Percentiles rank a stretch among this genome's conserved stretches.
phyloP scores from a whole-genome alignment of 2,329 filamentous ascomycete genomes.

The Neonectria magnoliae region DNA sequence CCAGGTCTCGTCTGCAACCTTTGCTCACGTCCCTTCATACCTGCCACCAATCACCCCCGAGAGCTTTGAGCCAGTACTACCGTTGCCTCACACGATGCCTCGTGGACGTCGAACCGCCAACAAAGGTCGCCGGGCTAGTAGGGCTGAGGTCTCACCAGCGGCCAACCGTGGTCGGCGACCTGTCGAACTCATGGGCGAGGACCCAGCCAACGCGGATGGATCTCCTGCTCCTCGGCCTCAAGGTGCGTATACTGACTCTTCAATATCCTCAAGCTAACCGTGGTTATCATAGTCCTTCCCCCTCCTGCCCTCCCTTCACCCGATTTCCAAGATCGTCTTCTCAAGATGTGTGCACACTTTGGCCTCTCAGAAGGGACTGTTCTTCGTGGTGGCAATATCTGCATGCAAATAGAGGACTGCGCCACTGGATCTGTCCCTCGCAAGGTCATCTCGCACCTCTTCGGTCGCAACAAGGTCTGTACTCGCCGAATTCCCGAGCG shows the following conservation, averaged over 20 bases:
- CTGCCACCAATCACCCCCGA: slow-evolving; percentile 31
- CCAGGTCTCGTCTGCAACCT: slow-evolving; percentile 31
- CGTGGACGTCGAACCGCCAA: slow-evolving; percentile 24
- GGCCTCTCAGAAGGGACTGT: slow-evolving; percentile 26
- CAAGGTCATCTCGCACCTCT: slow-evolving; percentile 84
- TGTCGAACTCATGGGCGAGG: slow-evolving; percentile 17
- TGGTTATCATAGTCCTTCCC: not conserved
- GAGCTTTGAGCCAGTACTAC: slow-evolving; percentile 29
- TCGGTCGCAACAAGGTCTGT: slow-evolving; percentile 83
- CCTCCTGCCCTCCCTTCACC: slow-evolving; percentile 12
- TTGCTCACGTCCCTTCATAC: slow-evolving; percentile 32
- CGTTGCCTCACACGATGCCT: slow-evolving; percentile 29
- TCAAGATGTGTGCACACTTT: slow-evolving; percentile 31
- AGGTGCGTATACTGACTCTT: slow-evolving; percentile 18
- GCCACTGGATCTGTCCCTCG: slow-evolving; percentile 70
- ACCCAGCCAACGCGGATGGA: slow-evolving; percentile 11
- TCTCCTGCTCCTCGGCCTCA: slow-evolving; percentile 21
- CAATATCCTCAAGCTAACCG: slow-evolving; percentile 9
- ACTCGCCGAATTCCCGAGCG: slow-evolving; percentile 75
- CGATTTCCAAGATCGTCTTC: slow-evolving; percentile 32
- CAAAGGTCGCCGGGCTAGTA: slow-evolving; percentile 27
- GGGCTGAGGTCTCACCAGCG: slow-evolving; percentile 25
- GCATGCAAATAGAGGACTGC: slow-evolving; percentile 67
- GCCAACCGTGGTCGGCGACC: slow-evolving; percentile 23
- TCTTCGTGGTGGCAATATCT: slow-evolving; percentile 49